Percentiles rank a stretch among this genome's conserved stretches.
Conservation (phyloP, 257 asterid genomes). For the Rehmannia glutinosa region DNA sequence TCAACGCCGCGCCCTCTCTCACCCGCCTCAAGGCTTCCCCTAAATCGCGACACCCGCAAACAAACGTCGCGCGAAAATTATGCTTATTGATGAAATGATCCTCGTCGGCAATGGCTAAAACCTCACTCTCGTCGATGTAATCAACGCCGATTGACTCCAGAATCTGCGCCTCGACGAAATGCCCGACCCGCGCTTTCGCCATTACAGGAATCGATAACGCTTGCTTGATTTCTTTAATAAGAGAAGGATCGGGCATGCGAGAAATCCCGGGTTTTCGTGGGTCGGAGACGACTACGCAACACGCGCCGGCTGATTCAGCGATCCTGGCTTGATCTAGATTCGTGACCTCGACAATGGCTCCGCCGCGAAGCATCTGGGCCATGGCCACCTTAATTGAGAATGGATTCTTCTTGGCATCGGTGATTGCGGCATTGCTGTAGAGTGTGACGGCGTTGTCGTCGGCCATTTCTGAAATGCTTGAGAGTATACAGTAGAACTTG, state of each 20-base stretch:
- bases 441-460: constrained; percentile 77
- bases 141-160: constrained; percentile 74
- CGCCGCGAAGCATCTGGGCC: constrained; percentile 86
- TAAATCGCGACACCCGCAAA: constrained; percentile 77
- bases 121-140: constrained; percentile 78
- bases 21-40: constrained; percentile 81
- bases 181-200: constrained; percentile 76
- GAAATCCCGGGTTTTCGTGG: constrained; percentile 47
- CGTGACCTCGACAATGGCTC: constrained; percentile 65
- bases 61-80: constrained; percentile 58
- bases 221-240: constrained; percentile 67
- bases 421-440: constrained; percentile 60
- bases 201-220: constrained; percentile 61
- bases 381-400: constrained; percentile 70
- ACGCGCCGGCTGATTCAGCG: constrained; percentile 86
- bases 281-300: constrained; percentile 61
- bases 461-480: constrained; percentile 43
- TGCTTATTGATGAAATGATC: constrained; percentile 70
- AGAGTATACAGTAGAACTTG: constrained; percentile 5
- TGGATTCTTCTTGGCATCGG: constrained; percentile 60
- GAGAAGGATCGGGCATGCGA: constrained; percentile 80
- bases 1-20: constrained; percentile 83
- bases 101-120: constrained; percentile 59
- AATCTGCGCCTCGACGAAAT: constrained; percentile 85
- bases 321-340: constrained; percentile 66